Evolutionary conservation across 2,329 filamentous ascomycete species (phyloP).

Genomic region (Botrytis sinoallii): DNA sequence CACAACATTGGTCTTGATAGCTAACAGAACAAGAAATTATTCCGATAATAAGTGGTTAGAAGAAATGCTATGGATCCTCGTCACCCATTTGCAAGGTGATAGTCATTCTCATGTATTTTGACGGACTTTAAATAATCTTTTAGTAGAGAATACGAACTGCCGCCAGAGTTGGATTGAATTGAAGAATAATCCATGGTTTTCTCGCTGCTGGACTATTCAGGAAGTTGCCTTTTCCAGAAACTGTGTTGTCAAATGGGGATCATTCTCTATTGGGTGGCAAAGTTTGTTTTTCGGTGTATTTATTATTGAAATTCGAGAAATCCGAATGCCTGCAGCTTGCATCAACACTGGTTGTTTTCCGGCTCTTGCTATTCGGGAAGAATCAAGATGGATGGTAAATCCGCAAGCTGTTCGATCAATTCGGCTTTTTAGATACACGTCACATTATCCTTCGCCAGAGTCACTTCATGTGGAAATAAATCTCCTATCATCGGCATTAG

Average conservation of each 20-base stretch:
- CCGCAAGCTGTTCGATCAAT: too few species aligned
- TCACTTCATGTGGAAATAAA: fast-evolving
- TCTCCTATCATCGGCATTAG: background rate
- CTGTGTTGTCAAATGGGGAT: background rate
- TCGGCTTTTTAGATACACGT: too few species aligned
- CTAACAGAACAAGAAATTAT: too few species aligned
- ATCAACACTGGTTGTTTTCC: background rate
- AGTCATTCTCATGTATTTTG: background rate
- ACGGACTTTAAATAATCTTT: background rate
- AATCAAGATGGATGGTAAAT: background rate
- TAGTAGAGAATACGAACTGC: background rate
- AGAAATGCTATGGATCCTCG: too few species aligned
- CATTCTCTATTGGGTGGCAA: background rate
- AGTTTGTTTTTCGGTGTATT: fast-evolving
- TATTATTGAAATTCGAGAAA: too few species aligned
- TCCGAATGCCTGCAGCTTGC: too few species aligned
- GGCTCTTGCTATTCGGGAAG: fast-evolving
- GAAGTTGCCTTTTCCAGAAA: background rate
- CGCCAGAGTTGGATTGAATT: background rate
- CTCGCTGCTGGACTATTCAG: background rate
- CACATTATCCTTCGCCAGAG: fast-evolving
- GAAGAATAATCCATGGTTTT: background rate
- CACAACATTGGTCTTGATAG: fast-evolving
- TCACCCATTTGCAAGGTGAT: too few species aligned
- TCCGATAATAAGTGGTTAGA: too few species aligned